Conservation (phyloP, 2,329 filamentous ascomycete species). For the Alternaria sp. region DNA sequence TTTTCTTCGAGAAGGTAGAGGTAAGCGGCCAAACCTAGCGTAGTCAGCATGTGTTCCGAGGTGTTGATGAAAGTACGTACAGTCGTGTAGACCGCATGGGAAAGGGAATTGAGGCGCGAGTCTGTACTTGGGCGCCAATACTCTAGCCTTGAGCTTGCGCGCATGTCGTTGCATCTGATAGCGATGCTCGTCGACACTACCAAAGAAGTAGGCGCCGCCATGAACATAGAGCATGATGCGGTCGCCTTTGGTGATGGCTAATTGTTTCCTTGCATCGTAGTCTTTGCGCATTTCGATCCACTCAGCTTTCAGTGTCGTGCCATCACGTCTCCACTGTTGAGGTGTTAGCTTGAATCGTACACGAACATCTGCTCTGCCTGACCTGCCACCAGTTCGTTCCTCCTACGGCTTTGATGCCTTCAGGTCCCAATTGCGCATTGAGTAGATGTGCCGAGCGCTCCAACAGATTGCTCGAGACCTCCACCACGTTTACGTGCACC, state of each 20-base stretch:
- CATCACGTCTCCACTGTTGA: conserved; percentile 71
- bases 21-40: conserved; percentile 74
- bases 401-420: conserved; percentile 80
- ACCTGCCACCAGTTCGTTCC: conserved; percentile 72
- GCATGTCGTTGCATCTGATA: conserved; percentile 98
- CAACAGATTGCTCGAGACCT: conserved; percentile 71
- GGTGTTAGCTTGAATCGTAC: not conserved
- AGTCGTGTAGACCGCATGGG: conserved; percentile 90
- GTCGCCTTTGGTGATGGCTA: conserved; percentile 63
- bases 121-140: conserved; percentile 86
- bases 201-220: conserved; percentile 94
- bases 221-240: conserved; percentile 94
- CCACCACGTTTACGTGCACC: conserved; percentile 78
- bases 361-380: not conserved
- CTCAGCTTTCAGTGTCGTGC: conserved; percentile 74
- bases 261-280: conserved; percentile 73
- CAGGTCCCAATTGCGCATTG: conserved; percentile 76
- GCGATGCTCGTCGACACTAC: conserved; percentile 94
- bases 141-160: conserved; percentile 87
- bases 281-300: conserved; percentile 97
- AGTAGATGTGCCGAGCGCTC: conserved; percentile 70
- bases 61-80: conserved; percentile 44
- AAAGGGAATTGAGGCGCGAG: conserved; percentile 95
- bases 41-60: conserved; percentile 7
- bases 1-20: conserved; percentile 75